Base-by-base conservation (phyloP, 352 stramenopile species). In the Pilasporangium apinafurcum region DNA sequence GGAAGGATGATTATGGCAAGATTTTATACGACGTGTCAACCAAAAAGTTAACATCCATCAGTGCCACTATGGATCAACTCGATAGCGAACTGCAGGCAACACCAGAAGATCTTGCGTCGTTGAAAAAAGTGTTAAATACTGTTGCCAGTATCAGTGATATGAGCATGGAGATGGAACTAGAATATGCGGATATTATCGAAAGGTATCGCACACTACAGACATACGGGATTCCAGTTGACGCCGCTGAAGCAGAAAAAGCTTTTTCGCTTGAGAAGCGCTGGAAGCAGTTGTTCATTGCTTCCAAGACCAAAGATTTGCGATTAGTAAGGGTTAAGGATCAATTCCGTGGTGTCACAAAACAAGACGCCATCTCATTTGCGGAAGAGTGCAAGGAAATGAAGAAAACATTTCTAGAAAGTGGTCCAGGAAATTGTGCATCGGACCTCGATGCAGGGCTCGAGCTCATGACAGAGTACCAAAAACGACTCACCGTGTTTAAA, bases 81-180 rank as follows among this genome's bases (percentile, higher is more conserved):
- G 68, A 95, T 42, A 47, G 41, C 5, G 81, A 97, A 38, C 67
- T 98, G 2, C 69, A 82, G 3, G 68, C 65, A 1, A 73, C 82
- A 2, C 86, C 91, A 8, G 52, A 77, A 21, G 86, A 98, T 44
- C 69, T 98, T 2, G 87, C 96, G 13, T 88, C 82, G n/a, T 73
- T 98, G 3, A 98, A 98, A 56, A 93, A 92, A 44, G 79, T 98
- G 7, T 65, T 98, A 0, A 96, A 97, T 41, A 89, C 83, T 0
- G 89, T 98, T n/a, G 71, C 80, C 0, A 68, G 59, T 8, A 88
- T 98, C 22, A 63, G 53, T 1, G 70, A 89, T 31, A 81, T 84
- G 77, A 86, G 69, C 35, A 97, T 97, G 89, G 92, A 97, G 48
- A 88, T 97, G 51, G 94, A 98, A 59, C 79, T 98, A 4, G 87